Evolutionary conservation across 2,329 filamentous ascomycete genomes (phyloP).

Genomic region (Trichoderma hamatum): DNA sequence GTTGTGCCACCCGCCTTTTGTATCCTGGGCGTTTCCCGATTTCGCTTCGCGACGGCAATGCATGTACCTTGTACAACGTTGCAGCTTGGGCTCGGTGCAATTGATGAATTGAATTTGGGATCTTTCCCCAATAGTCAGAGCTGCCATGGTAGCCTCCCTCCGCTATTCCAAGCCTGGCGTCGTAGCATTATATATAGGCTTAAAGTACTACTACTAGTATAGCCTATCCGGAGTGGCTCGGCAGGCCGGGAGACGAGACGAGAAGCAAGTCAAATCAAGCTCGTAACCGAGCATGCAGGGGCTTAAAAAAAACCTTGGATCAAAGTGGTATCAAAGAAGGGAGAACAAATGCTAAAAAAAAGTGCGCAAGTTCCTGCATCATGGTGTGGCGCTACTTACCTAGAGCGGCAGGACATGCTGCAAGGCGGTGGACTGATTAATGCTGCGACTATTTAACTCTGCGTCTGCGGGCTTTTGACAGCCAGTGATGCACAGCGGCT

Average conservation of each 20-base stretch:
- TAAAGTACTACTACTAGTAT: background rate
- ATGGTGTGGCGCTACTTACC: background rate
- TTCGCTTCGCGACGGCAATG: background rate
- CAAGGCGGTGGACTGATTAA: background rate
- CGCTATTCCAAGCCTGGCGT: background rate
- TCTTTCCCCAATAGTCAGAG: background rate
- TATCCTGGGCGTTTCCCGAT: background rate
- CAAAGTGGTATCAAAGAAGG: background rate
- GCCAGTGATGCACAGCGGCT: background rate
- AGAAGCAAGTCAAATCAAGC: background rate
- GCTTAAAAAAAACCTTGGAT: background rate
- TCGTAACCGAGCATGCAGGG: constrained; percentile 1
- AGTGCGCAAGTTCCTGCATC: constrained; percentile 22
- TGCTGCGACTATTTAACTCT: background rate
- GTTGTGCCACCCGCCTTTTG: background rate
- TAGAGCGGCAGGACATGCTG: constrained; percentile 8
- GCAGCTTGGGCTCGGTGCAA: background rate
- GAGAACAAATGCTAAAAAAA: background rate
- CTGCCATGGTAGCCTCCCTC: background rate
- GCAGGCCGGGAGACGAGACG: constrained; percentile 3
- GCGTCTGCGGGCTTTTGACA: background rate
- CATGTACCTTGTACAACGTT: background rate
- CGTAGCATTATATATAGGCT: background rate
- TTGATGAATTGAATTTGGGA: background rate
- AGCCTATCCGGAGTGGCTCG: constrained; percentile 1